A percentile compares a stretch with the other conserved stretches of the same genome.
These are phyloP conservation scores for Yamadazyma siamensis DNA, from an alignment of 1,139 yeast species.

Conservation along the genomic window DNA sequence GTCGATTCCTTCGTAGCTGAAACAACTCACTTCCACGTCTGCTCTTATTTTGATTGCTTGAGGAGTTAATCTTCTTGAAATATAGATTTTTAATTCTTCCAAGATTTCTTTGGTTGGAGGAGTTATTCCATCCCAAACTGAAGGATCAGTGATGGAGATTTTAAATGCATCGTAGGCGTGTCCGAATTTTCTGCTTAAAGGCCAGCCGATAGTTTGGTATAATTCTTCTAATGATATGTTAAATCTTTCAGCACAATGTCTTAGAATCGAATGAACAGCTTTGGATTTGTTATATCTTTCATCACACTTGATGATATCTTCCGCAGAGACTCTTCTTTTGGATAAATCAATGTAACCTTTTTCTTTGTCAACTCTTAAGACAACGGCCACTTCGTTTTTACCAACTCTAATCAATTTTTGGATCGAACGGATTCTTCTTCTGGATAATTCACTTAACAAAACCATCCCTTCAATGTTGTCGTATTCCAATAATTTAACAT, in stretches of 20 bases:
- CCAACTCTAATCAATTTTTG: conserved; percentile 98
- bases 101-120: conserved; percentile 72
- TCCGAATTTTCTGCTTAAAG: conserved; percentile 90
- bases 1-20: conserved; percentile 95
- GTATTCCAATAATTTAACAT: conserved; percentile 91
- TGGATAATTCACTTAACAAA: conserved; percentile 87
- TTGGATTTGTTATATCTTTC: conserved; percentile 96
- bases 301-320: conserved; percentile 95
- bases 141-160: conserved; percentile 87
- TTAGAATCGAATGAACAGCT: conserved; percentile 93
- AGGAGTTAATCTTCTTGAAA: conserved; percentile 92
- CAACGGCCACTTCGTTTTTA: conserved; percentile 97
- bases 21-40: conserved; percentile 95
- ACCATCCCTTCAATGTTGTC: conserved; percentile 99
- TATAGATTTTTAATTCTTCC: conserved; percentile 80
- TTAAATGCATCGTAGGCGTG: conserved; percentile 98
- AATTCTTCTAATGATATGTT: conserved; percentile 80
- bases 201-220: conserved; percentile 95
- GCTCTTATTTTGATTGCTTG: conserved; percentile 98
- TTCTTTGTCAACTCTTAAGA: conserved; percentile 97
- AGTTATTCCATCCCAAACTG: conserved; percentile 76
- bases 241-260: conserved; percentile 98
- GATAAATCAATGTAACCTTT: conserved; percentile 97
- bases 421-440: conserved; percentile 98
- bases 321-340: conserved; percentile 97